Evolutionary conservation across 805 yeast genomes (phyloP).

Genomic region (Lachancea lanzarotensis): DNA sequence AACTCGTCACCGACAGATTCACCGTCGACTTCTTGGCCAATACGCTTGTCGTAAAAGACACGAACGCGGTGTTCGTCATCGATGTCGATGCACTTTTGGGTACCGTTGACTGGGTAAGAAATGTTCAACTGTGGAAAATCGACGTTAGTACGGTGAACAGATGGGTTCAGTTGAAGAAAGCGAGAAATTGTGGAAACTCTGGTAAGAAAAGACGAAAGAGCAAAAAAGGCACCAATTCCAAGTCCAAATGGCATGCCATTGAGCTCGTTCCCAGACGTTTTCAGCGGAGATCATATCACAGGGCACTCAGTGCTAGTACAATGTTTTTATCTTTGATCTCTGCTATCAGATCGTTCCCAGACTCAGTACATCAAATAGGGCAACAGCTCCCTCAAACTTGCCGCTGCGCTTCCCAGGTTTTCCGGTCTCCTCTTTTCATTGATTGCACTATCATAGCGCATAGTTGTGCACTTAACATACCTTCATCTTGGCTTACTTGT

Average conservation of each 20-base stretch:
- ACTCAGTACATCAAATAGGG: too few species aligned
- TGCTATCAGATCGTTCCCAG: too few species aligned
- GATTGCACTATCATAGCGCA: neutral
- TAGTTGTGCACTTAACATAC: conserved; percentile 24
- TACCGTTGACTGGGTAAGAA: conserved; percentile 99
- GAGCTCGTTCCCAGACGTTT: too few species aligned
- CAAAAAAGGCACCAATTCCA: too few species aligned
- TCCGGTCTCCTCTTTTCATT: neutral
- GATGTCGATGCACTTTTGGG: conserved; percentile 95
- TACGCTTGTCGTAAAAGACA: conserved; percentile 97
- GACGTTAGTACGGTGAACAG: conserved; percentile 17
- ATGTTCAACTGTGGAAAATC: conserved; percentile 72
- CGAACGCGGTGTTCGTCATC: conserved; percentile 99
- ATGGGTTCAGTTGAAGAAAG: neutral
- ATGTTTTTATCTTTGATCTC: too few species aligned
- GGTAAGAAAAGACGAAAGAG: neutral
- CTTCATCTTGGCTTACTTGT: conserved; percentile 37
- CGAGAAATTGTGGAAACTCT: neutral
- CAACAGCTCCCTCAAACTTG: too few species aligned
- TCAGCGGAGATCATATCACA: too few species aligned
- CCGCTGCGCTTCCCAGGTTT: too few species aligned
- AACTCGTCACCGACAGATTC: conserved; percentile 97
- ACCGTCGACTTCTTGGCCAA: conserved; percentile 99
- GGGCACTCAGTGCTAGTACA: too few species aligned
- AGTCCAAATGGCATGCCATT: too few species aligned